Conservation (phyloP, 345 rosid species). For the Arabis hirsuta region DNA sequence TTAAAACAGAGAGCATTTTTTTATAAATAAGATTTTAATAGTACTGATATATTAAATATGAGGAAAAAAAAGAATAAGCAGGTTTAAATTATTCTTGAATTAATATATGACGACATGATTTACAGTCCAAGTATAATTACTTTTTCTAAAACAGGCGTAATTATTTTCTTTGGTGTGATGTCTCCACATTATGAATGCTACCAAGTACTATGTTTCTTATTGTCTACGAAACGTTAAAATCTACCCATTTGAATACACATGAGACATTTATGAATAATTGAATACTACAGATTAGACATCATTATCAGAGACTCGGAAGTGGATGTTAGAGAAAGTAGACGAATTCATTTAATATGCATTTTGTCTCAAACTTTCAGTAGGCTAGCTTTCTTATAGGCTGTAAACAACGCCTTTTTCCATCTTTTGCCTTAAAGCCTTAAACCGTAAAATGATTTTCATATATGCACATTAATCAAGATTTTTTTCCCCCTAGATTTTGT, state of each 20-base stretch:
- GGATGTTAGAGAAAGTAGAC: not conserved
- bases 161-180: not conserved
- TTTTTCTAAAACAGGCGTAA: not conserved
- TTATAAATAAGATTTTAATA: no score
- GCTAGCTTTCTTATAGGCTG: not conserved
- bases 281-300: not conserved
- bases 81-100: no score
- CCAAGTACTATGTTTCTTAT: not conserved
- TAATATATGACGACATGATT: no score
- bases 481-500: no score
- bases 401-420: not conserved
- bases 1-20: no score
- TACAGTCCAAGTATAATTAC: no score
- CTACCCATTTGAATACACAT: not conserved
- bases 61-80: no score
- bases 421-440: not conserved
- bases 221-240: not conserved
- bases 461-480: no score
- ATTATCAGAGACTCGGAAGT: conserved; percentile 6
- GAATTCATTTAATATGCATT: not conserved
- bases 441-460: no score
- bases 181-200: not conserved
- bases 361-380: not conserved
- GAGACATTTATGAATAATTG: not conserved
- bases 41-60: no score